Evolutionary conservation across 2,329 filamentous ascomycete genomes (phyloP), one percentile per base, ranked within the genome.

Genomic region (Xylaria sp.): DNA sequence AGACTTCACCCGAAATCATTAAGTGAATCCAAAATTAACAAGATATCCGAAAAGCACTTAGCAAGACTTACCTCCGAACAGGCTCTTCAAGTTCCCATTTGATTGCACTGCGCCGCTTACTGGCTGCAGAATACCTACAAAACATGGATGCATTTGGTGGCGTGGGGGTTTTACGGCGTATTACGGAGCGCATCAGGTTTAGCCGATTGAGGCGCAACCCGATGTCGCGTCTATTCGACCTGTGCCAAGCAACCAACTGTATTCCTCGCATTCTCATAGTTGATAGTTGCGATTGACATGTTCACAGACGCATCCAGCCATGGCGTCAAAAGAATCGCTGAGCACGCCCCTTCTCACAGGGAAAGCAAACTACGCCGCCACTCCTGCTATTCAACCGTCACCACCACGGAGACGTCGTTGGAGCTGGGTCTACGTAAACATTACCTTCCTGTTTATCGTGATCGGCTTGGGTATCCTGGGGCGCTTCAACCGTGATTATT

Each of bases 311-410:
- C 45, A 44, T 11, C 20, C 47, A 48, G 51, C n/a, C 26, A 43
- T 39, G 43, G 22, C 26, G 9, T 44, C 45, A 29, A 13, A 26
- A 13, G 22, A 60, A 34, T 43, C 45, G 9, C 29, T 50, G 1
- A 22, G 6, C 20, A 43, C 46, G 22, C 52, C 58, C 48, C 48
- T 56, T 39, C 19, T 50, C 17, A 22, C 38, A 3, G 59, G 56
- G 44, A 52, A 60, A 40, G 48, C 38, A 42, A 20, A 20, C 39
- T 39, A 41, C 34, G 42, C 20, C 2, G 21, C 44, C 45, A 34
- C 9, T 13, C 40, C 43, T 18, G 26, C 42, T 34, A 9, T 34
- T 21, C 57, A 17, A 7, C 22, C n/a, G 26, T 40, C 37, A 17
- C 24, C 40, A 20, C 24, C 40, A 20, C 50, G 26, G 21, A 41